phyloP scores from a whole-genome alignment of 139 green algal species.

The Tetradesmus lagerheimii region DNA sequence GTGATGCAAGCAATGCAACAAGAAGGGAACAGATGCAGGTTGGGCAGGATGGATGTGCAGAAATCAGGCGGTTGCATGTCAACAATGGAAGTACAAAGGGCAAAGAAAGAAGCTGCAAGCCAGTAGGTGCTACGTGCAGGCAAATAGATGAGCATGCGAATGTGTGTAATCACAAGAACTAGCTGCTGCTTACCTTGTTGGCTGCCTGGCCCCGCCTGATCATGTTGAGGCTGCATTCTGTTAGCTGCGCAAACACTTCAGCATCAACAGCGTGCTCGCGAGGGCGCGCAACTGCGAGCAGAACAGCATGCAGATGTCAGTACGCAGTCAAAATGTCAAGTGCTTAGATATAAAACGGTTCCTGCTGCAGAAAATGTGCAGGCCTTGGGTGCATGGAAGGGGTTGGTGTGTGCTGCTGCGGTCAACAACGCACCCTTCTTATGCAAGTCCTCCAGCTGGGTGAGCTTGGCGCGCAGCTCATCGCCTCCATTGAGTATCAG shows the following conservation, averaged over 20 bases:
- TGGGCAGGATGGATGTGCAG: not conserved
- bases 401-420: not conserved
- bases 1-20: no score
- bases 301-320: not conserved
- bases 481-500: not conserved
- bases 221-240: slow-evolving; percentile 50
- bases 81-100: not conserved
- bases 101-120: not conserved
- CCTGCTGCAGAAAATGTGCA: not conserved
- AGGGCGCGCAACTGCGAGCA: slow-evolving; percentile 57
- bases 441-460: slow-evolving; percentile 18
- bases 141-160: not conserved
- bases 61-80: not conserved
- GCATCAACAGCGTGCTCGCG: slow-evolving; percentile 72
- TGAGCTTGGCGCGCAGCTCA: slow-evolving; percentile 13
- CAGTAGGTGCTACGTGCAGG: not conserved
- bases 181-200: slow-evolving; percentile 23
- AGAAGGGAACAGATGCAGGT: no score
- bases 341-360: not conserved
- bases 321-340: not conserved
- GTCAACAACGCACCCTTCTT: slow-evolving; percentile 16
- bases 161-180: no score
- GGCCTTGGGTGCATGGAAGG: not conserved
- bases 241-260: slow-evolving; percentile 67
- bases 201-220: slow-evolving; percentile 47